Evolutionary conservation across 164 flowering plant species (phyloP), one percentile per base, ranked within the genome.

Genomic region (Macadamia tetraphylla): DNA sequence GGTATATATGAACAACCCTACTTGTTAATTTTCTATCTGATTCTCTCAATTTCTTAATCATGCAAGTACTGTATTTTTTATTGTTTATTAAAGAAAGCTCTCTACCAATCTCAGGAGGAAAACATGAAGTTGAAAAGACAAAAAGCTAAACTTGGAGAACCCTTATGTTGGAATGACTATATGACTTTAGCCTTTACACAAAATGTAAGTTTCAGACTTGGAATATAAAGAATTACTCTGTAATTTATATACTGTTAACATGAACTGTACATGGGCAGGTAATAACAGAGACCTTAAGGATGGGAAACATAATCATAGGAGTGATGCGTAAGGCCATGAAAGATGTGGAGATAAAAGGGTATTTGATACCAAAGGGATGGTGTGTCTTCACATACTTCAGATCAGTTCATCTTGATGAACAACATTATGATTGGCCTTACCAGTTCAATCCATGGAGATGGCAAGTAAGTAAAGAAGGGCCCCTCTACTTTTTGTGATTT

Each of bases 391-490:
- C 91, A 9, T 86, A 90, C 74, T 88, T 94, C 48, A 80, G 95
- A 78, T 92, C 99, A 44, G 89, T 94, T 73, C 99, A 94, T 81
- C 89, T 94, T 48, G 97, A 92, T 73, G 87, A 85, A 12, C 71
- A 53, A 35, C 76, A 74, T 59, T 89, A 88, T 73, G 92, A 90
- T 29, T 69, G 67, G 67, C 89, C 99, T 62, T 78, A 89, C 72
- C 69, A 82, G 40, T 94, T 92, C 80, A 81, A 89, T 74, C 99
- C 99, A 58, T 94, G 97, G 99, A 86, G 97, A 66, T 94, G 99
- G 99, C 89, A 84, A 73, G 99, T 94, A 86, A 81, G 87, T 15
- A 51, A 23, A 23, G 23, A 23, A 23, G 23, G 29, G n/a, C 11
- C 12, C 3, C 32, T 53, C 59, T 61, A 6, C 23, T 64, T 44